Evolutionary conservation across 148 eudicot species (phyloP), one percentile per base, ranked within the genome.

Genomic region (Rhododendron simsii): DNA sequence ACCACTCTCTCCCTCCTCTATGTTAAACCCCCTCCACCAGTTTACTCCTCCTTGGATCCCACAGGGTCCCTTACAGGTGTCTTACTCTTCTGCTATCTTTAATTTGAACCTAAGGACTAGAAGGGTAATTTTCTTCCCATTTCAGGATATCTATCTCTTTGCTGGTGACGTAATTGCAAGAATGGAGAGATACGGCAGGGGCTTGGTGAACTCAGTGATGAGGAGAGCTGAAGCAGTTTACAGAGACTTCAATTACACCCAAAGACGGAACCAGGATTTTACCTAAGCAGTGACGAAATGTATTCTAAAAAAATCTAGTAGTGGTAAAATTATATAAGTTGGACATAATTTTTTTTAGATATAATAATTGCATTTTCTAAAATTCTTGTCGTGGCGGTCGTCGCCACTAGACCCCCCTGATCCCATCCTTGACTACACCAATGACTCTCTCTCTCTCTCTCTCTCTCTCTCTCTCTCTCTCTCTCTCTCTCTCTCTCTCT

Each of bases 21-120:
- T 30, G 30, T 30, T 30, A 30, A 30, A 30, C 30, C 30, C 30
- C 30, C 30, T 85, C 91, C 92, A 13, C 93, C 97, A 80, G 87
- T 81, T 78, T 95, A 89, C 88, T 92, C 96, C 45, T 87, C 96
- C 83, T 44, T 92, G 47, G 92, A 92, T 81, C 89, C 91, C 83
- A 84, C 95, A 57, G 98, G 73, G n/a, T 23, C 33, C 73, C 33
- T 6, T 63, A 23, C 26, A 6, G 11, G 6, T 41, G 7, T 15
- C 33, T 65, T 9, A 2, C 73, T 9, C 26, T n/a, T 65, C 30
- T 65, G 2, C 73, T n/a, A 26, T n/a, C 30, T 65, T 65, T 13
- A 15, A 55, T 53, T 65, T 65, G 73, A n/a, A 65, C 14, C 28
- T 65, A 11, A n/a, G 73, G 30, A 26, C 73, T n/a, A n/a, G 4